Evolutionary conservation across 257 asterid species (phyloP).

Genomic region (Solanum neorickii): DNA sequence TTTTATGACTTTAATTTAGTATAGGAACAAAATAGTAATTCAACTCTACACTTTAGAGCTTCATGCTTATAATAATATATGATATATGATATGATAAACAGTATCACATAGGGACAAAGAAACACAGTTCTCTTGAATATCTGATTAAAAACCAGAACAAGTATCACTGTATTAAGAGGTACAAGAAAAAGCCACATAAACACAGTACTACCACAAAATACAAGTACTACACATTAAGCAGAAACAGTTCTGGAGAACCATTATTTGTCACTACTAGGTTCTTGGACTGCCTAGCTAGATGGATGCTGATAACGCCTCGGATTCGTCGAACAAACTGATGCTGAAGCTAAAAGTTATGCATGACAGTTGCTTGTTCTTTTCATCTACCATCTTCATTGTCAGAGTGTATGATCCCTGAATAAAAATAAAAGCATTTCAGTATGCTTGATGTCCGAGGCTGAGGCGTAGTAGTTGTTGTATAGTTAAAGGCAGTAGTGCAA

Average conservation of each 20-base stretch:
- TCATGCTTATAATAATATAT: too few species aligned
- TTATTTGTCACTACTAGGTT: background rate
- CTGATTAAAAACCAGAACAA: background rate
- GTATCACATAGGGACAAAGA: background rate
- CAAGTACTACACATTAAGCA: background rate
- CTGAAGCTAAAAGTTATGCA: constrained; percentile 68
- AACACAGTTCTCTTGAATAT: background rate
- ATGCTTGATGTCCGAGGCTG: background rate
- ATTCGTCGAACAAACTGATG: constrained; percentile 9
- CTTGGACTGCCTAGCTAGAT: background rate
- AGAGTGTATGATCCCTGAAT: constrained; percentile 67
- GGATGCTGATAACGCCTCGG: background rate
- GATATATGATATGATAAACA: background rate
- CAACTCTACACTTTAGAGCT: too few species aligned
- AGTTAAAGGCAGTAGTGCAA: background rate
- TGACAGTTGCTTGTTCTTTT: constrained; percentile 29
- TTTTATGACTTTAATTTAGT: too few species aligned
- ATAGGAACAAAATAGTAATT: too few species aligned
- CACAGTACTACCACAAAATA: background rate
- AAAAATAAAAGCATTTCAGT: background rate
- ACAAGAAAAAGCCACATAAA: background rate
- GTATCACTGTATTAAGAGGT: background rate
- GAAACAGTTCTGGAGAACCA: background rate
- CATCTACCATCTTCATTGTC: constrained; percentile 48
- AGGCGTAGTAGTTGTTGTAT: background rate